Evolutionary conservation across 108 stramenopile genomes (phyloP).

Genomic region (Pelagomonas calceolata): DNA sequence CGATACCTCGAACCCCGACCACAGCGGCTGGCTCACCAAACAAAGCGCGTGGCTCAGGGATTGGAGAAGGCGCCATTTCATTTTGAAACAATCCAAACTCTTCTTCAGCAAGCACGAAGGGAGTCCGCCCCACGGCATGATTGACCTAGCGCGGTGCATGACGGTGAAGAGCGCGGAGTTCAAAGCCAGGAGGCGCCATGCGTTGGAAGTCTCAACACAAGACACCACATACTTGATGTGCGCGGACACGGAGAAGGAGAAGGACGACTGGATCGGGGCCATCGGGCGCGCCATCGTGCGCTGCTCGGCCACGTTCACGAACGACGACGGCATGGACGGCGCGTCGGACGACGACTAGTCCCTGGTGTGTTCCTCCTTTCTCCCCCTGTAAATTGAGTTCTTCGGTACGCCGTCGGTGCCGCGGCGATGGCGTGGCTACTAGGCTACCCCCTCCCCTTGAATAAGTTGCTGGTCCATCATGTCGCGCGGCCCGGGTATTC

Average conservation of each 20-base stretch:
- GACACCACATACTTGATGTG: slow-evolving; percentile 86
- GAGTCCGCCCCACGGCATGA: slow-evolving; percentile 63
- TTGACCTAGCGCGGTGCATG: slow-evolving; percentile 79
- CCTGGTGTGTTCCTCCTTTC: too few relatives aligned
- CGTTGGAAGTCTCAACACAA: slow-evolving; percentile 92
- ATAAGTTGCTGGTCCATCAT: too few relatives aligned
- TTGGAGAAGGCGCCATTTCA: slow-evolving; percentile 93
- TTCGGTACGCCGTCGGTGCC: too few relatives aligned
- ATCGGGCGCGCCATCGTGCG: slow-evolving; percentile 97
- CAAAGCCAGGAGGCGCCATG: slow-evolving; percentile 83
- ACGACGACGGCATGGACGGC: slow-evolving; percentile 24
- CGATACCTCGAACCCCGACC: slow-evolving; percentile 65
- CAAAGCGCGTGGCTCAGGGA: slow-evolving; percentile 86
- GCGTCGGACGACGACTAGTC: slow-evolving; percentile 36
- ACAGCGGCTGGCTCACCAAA: slow-evolving; percentile 81
- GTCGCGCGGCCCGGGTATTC: too few relatives aligned
- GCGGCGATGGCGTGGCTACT: too few relatives aligned
- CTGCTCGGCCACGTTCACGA: slow-evolving; percentile 34
- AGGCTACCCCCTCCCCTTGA: too few relatives aligned
- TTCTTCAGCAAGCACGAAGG: slow-evolving; percentile 72
- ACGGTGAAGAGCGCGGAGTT: slow-evolving; percentile 97
- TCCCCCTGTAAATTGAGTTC: too few relatives aligned
- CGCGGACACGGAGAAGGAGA: slow-evolving; percentile 96
- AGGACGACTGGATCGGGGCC: slow-evolving; percentile 99
- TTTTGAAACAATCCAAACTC: slow-evolving; percentile 91